Evolutionary conservation across 176 grass and related monocot species (phyloP).

Genomic region (Carex pumila): DNA sequence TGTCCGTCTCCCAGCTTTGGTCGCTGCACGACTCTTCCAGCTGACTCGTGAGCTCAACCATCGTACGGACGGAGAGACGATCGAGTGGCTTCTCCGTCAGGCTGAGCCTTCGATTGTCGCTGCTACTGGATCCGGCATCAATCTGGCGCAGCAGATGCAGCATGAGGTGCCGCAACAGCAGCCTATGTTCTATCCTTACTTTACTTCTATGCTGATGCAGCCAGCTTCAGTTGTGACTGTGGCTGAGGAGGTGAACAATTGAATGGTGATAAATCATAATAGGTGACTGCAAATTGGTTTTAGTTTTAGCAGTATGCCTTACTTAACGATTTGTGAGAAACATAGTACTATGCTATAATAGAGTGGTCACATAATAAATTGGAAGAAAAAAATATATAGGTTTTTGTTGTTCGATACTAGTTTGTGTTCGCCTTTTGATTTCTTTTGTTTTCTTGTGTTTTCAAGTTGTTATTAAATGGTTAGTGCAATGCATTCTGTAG

Average conservation of each 20-base stretch:
- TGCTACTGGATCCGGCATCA: constrained; percentile 63
- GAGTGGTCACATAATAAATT: neutral
- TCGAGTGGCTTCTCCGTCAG: constrained; percentile 90
- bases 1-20: constrained; percentile 63
- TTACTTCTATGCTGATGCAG: constrained; percentile 48
- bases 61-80: constrained; percentile 73
- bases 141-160: constrained; percentile 22
- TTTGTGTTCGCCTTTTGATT: neutral
- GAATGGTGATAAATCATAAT: neutral
- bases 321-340: neutral
- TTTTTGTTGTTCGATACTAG: neutral
- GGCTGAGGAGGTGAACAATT: constrained; percentile 1
- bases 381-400: neutral
- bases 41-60: constrained; percentile 77
- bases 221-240: neutral
- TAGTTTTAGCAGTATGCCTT: neutral
- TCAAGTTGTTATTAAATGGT: neutral
- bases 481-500: neutral
- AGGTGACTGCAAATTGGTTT: neutral
- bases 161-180: neutral
- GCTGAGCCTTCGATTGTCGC: constrained; percentile 83
- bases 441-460: neutral
- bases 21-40: constrained; percentile 77
- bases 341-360: neutral
- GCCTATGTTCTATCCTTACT: constrained; percentile 27